Conservation (phyloP, 140 eudicot species). For the Bidens hawaiensis region DNA sequence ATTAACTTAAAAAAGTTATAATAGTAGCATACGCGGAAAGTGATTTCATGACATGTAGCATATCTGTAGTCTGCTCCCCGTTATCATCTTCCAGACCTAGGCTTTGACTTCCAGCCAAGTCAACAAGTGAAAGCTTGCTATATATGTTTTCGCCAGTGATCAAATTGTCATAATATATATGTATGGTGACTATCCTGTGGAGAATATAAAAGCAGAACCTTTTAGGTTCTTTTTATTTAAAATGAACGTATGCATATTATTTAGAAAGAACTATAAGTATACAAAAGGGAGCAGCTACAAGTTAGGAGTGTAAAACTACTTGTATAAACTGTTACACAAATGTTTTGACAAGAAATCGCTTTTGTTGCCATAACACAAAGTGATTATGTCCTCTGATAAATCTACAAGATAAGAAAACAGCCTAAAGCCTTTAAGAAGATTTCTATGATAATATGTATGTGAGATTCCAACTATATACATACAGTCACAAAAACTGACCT, state of each 20-base stretch:
- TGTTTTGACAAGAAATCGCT: background rate
- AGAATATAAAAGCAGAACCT: background rate
- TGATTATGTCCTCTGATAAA: background rate
- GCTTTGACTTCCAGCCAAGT: constrained; percentile 89
- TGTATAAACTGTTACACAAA: constrained; percentile 1
- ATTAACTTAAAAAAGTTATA: background rate
- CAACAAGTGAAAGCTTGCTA: constrained; percentile 92
- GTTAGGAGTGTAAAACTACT: background rate
- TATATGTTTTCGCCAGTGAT: constrained; percentile 77
- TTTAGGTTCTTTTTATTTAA: background rate
- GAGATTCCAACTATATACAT: background rate
- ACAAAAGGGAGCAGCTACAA: constrained; percentile 3
- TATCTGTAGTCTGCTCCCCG: constrained; percentile 80
- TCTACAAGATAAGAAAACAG: constrained; percentile 5
- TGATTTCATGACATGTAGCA: constrained; percentile 85
- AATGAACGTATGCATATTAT: background rate
- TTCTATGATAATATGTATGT: background rate
- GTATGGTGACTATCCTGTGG: constrained; percentile 80
- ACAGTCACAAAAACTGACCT: background rate
- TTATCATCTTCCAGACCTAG: constrained; percentile 46
- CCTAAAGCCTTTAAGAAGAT: background rate
- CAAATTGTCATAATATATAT: constrained; percentile 69
- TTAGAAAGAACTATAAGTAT: background rate
- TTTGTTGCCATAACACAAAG: background rate
- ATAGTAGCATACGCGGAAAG: constrained; percentile 79